Evolutionary conservation across 1,284 basidiomycete genomes (phyloP), one percentile per base, ranked within the genome.

Genomic region (Coniferiporia sulphurascens): DNA sequence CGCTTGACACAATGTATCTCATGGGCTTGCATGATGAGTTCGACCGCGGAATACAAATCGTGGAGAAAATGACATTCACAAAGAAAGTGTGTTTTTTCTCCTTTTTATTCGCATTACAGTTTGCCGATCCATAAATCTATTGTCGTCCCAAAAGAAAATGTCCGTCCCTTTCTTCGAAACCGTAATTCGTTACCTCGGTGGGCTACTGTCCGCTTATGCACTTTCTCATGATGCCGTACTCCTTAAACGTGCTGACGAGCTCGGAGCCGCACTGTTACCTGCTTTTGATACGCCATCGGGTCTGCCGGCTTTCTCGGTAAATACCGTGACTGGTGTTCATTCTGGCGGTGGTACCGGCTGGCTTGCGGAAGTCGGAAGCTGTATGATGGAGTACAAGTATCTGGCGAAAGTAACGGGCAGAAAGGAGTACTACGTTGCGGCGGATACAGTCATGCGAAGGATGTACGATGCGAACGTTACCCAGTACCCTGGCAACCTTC

Each of bases 1-100:
- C 82, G 1, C 76, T 93, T 53, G 89, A 92, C 68, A 92, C 90
- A 0, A 83, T 94, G 70, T 83, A 88, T 66, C 74, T 89, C 62
- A 83, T 89, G 80, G 82, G 77, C 50, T 73, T 87, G 10, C 73
- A 81, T 19, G 77, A 84, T n/a, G 84, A 91, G 66, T 91, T 89
- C 71, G 75, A 81, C 43, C 74, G 81, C 9, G 84, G 86, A 1
- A 74, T 91, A 1, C 71, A 80, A 8, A 77, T 85, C 61, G 76
- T 92, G 12, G 80, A 81, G 53, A 76, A 82, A 58, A 73, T 85
- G 68, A 78, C 84, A 64, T 85, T 89, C 64, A 73, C 78, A 45
- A 69, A 76, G 65, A 61, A 72, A 44, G 68, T 79, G 7, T 41
- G 66, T 48, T 66, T 35, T 55, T 32, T 43, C 61, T 56, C 59